Base-by-base conservation (phyloP, 306 rosid species). In the Astragalus membranaceus region DNA sequence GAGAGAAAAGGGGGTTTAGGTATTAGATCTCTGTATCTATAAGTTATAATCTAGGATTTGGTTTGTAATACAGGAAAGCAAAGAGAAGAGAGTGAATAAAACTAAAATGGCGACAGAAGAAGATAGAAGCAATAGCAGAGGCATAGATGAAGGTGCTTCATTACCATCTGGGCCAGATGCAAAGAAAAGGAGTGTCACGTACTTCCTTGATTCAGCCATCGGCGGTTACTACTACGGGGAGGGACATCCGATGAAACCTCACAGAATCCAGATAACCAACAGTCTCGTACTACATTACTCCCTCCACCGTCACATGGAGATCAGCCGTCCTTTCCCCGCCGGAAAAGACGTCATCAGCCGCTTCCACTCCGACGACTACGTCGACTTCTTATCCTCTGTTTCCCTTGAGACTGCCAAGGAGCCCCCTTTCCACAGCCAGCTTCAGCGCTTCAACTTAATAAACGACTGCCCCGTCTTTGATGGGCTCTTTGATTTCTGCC, bases 201-300 rank as follows among this genome's bases (percentile, higher is more conserved):
- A 90, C 85, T 90, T 90, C 80, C 85, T 87, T 73, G 96, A 90
- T 56, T 91, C 96, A 2, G 78, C 80, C 10, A 86, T 90, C 69
- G 94, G 96, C 44, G 88, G 85, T 60, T 90, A 90, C 84, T 85
- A 87, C 79, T 90, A 90, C 55, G 96, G 94, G 1, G 94, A 90
- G 57, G 96, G 91, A 5, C 94, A 90, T 56, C 94, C 96, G 0
- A 90, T 90, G 96, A 87, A 90, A 29, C 96, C 96, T 50, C 96
- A 90, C 78, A 81, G 94, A 0, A 87, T 90, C 69, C 89, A 89
- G 20, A 87, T 90, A 93, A 91, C 96, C 13, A 93, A 90, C 86
- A 87, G 82, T 42, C 89, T 90, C 48, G 72, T 90, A 74, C 76
- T 87, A 6, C 91, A 90, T 75, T 90, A 90, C 82, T 80, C 82